These are phyloP conservation scores for Trichoderma atrobrunneum DNA, from an alignment of 2,329 filamentous ascomycete genomes.

Conservation along the genomic window DNA sequence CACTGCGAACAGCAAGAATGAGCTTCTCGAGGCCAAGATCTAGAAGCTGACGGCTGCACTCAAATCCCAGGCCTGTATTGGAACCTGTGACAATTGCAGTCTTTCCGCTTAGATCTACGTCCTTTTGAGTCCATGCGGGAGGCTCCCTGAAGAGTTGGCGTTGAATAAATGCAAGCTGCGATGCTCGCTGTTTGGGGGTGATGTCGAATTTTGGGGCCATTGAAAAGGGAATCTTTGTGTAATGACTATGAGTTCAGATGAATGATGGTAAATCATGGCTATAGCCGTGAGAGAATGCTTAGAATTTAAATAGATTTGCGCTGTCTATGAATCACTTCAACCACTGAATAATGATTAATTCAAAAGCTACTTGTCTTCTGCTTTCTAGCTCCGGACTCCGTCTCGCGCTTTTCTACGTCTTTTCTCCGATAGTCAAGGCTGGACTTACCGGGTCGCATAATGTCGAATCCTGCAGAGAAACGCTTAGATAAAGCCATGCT, in stretches of 20 bases:
- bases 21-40: constrained; percentile 1
- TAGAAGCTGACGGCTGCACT: background rate
- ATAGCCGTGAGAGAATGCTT: background rate
- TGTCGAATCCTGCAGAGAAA: background rate
- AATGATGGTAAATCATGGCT: background rate
- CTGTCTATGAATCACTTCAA: background rate
- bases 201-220: background rate
- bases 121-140: constrained; percentile 2
- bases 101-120: background rate
- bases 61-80: constrained; percentile 5
- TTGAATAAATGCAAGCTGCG: background rate
- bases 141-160: background rate
- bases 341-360: background rate
- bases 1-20: background rate
- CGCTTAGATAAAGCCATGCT: background rate
- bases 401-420: background rate
- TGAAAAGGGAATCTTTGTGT: background rate
- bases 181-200: background rate
- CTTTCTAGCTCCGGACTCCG: too few relatives aligned
- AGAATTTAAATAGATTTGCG: background rate
- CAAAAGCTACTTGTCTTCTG: background rate
- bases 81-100: constrained; percentile 5
- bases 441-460: background rate
- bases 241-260: too few relatives aligned
- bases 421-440: background rate